Base-by-base conservation (phyloP, 352 stramenopile genomes). In the Phytophthora kernoviae region DNA sequence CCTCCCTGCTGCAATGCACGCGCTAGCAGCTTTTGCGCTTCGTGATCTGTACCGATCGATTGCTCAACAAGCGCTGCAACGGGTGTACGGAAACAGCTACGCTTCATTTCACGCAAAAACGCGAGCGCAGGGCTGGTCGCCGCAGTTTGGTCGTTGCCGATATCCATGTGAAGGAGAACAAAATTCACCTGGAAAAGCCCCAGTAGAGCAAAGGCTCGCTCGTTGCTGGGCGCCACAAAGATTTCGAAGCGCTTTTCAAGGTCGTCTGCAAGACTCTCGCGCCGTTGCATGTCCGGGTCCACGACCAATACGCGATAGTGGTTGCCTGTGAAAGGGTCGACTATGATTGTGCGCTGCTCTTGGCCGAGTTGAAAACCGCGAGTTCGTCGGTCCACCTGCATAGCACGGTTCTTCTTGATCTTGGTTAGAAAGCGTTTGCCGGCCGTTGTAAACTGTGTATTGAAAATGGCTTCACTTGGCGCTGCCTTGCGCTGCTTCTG, bases 401-500 rank as follows among this genome's bases (percentile, higher is more conserved):
- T 85, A 6, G 83, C 83, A 21, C 79, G 80, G 66, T 90, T 88
- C 51, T 89, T 90, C 62, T 89, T 88, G 30, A 87, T 75, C 54
- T 89, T 92, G 14, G 68, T 77, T 50, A 90, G 59, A 40, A 92
- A 89, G 32, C 72, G 77, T 10, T 79, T 79, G 0, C 83, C 79
- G 0, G 83, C 80, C 0, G 77, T 86, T 27, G 80, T 89, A 58
- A 92, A 87, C 52, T 92, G 82, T 12, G 80, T 88, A 58, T 92
- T 90, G 63, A 89, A 92, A 54, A 92, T 89, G 20, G 79, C 83
- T 46, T 92, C 79, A 66, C 79, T 89, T 1, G 83, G 80, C 5
- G 47, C 26, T 0, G 42, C 52, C 58, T 22, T 42, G 22, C 22
- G 55, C 41, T 60, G 37, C 11, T 54, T 55, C 42, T 62, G 51